Percentiles rank a stretch among this genome's conserved stretches.
phyloP scores from a whole-genome alignment of 441 rosid species.

The Flueggea neowawraea region DNA sequence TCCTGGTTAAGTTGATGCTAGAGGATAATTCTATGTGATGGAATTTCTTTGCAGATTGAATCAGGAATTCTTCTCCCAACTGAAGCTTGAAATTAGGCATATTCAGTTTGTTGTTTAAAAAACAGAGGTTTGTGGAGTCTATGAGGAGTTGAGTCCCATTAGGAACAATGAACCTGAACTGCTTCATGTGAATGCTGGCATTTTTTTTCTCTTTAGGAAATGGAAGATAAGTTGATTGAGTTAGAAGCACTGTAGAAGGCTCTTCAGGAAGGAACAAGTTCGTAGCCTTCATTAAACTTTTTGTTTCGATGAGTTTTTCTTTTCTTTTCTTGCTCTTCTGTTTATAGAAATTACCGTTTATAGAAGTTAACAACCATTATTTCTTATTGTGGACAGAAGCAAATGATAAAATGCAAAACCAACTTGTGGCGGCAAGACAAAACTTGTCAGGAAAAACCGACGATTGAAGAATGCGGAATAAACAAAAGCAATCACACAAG shows the following conservation, averaged over 20 bases:
- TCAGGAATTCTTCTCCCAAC: slow-evolving; percentile 59
- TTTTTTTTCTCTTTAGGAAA: slow-evolving; percentile 32
- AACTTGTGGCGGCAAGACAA: slow-evolving; percentile 53
- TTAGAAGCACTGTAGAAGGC: slow-evolving; percentile 85
- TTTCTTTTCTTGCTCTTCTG: background rate
- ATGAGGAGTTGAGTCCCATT: background rate
- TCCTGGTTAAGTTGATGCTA: background rate
- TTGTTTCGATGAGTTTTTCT: slow-evolving; percentile 8
- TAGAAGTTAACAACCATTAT: slow-evolving; percentile 3
- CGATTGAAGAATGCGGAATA: too few species aligned
- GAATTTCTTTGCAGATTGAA: slow-evolving; percentile 47
- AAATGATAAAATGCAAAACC: slow-evolving; percentile 70
- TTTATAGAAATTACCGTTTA: background rate
- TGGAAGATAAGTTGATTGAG: slow-evolving; percentile 77
- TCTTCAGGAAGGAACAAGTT: slow-evolving; percentile 80
- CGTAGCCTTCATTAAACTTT: background rate
- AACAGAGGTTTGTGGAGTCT: slow-evolving; percentile 45
- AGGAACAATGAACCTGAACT: background rate
- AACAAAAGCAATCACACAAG: too few species aligned
- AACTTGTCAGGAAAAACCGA: too few species aligned
- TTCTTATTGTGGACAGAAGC: slow-evolving; percentile 50
- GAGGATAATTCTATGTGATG: slow-evolving; percentile 2
- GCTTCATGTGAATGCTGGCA: slow-evolving; percentile 2
- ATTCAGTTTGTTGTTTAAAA: slow-evolving; percentile 79
- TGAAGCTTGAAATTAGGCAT: slow-evolving; percentile 76